Percentiles rank a stretch among this genome's conserved stretches.
Evolutionary conservation across 768 basidiomycete species (phyloP).

Genomic region (Amanita jacksonii): DNA sequence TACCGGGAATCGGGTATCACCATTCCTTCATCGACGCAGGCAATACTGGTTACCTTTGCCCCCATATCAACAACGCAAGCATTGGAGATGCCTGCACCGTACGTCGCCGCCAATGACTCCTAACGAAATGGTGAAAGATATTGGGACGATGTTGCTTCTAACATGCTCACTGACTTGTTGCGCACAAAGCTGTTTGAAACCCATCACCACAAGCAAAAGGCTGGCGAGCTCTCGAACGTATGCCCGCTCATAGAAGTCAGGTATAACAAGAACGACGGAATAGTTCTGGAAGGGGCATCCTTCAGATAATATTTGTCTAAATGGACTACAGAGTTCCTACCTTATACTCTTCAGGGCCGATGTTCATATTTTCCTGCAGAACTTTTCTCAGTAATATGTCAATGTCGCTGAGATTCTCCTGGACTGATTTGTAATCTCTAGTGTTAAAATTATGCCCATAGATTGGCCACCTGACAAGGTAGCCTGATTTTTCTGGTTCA

Average conservation of each 20-base stretch:
- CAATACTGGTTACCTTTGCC: constrained; percentile 70
- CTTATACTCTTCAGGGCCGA: constrained; percentile 47
- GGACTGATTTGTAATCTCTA: constrained; percentile 62
- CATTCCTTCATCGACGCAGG: constrained; percentile 92
- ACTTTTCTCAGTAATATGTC: constrained; percentile 55
- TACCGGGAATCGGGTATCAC: constrained; percentile 84
- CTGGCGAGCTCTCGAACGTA: constrained; percentile 77
- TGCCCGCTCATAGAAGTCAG: constrained; percentile 80
- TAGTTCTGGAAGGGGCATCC: constrained; percentile 46
- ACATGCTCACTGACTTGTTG: constrained; percentile 56
- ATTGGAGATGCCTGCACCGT: constrained; percentile 89
- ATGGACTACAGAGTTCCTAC: constrained; percentile 25
- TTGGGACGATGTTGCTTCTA: not conserved
- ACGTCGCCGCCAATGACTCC: constrained; percentile 91
- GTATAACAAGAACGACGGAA: constrained; percentile 82
- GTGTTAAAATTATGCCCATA: constrained; percentile 76
- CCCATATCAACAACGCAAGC: constrained; percentile 97
- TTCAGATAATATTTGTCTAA: not conserved
- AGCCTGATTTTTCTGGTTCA: constrained; percentile 59
- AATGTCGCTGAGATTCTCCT: constrained; percentile 68
- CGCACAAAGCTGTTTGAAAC: constrained; percentile 87
- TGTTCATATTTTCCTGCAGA: constrained; percentile 50
- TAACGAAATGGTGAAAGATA: constrained; percentile 19
- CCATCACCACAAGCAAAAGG: constrained; percentile 66
- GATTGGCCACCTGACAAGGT: constrained; percentile 76